Percentiles rank a stretch among this genome's conserved stretches.
These are phyloP conservation scores for Citrus reticulata DNA, from an alignment of 345 rosid species.

Conservation along the genomic window DNA sequence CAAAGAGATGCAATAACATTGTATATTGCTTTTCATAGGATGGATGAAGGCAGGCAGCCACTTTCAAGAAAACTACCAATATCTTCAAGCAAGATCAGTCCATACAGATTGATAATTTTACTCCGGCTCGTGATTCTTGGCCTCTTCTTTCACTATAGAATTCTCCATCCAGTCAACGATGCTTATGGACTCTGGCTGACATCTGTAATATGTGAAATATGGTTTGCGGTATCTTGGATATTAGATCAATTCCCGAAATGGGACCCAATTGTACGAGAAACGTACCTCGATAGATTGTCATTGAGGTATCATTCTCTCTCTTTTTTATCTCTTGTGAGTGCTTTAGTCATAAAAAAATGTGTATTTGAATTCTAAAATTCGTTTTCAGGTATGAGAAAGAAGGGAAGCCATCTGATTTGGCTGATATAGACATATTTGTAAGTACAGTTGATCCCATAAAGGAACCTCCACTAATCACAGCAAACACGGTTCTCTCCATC, in stretches of 20 bases:
- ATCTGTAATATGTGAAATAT: slow-evolving; percentile 84
- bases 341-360: neutral
- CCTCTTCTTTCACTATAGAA: slow-evolving; percentile 83
- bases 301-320: slow-evolving; percentile 34
- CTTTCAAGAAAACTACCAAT: slow-evolving; percentile 81
- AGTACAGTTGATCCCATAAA: slow-evolving; percentile 93
- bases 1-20: neutral
- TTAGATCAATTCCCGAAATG: slow-evolving; percentile 92
- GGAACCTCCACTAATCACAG: slow-evolving; percentile 91
- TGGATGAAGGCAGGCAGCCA: slow-evolving; percentile 98
- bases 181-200: slow-evolving; percentile 80
- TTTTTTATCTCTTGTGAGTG: neutral
- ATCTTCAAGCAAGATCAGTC: slow-evolving; percentile 77
- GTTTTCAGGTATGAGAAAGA: slow-evolving; percentile 70
- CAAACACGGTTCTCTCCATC: slow-evolving; percentile 91
- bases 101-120: slow-evolving; percentile 71
- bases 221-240: slow-evolving; percentile 98
- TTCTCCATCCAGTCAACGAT: slow-evolving; percentile 78
- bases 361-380: neutral
- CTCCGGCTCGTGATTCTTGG: slow-evolving; percentile 73
- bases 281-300: slow-evolving; percentile 81
- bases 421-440: slow-evolving; percentile 71
- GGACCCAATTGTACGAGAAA: slow-evolving; percentile 77
- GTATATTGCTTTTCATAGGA: slow-evolving; percentile 40
- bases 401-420: slow-evolving; percentile 66